Percentiles rank a stretch among this genome's conserved stretches.
phyloP scores from a whole-genome alignment of 768 basidiomycete genomes.

The Leucogyrophana mollusca region DNA sequence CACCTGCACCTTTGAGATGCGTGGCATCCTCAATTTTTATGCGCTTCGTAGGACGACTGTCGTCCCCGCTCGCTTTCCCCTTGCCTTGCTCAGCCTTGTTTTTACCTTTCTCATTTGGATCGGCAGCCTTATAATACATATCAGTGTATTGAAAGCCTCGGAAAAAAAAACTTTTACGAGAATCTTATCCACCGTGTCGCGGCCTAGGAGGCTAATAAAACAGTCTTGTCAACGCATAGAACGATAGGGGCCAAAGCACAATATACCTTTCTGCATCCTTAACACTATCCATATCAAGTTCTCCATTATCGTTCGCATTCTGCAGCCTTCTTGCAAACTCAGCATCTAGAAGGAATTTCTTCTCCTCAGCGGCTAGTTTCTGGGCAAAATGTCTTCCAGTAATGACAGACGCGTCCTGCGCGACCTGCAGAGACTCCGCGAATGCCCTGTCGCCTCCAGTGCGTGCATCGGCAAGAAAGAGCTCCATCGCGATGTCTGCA shows the following conservation, averaged over 20 bases:
- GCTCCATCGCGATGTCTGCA: slow-evolving; percentile 24
- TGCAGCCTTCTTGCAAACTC: slow-evolving; percentile 37
- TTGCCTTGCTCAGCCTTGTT: slow-evolving; percentile 14
- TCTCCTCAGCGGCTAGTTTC: slow-evolving; percentile 35
- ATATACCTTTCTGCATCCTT: slow-evolving; percentile 32
- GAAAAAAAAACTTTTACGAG: slow-evolving; percentile 14
- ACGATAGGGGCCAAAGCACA: not conserved
- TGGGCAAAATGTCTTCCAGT: slow-evolving; percentile 34
- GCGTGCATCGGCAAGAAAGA: slow-evolving; percentile 26
- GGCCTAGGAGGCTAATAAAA: slow-evolving; percentile 25
- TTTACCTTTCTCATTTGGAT: slow-evolving; percentile 30
- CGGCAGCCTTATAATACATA: slow-evolving; percentile 18
- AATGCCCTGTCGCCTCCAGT: slow-evolving; percentile 28
- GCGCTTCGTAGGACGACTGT: too few relatives aligned
- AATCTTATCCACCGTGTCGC: slow-evolving; percentile 22
- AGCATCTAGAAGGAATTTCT: slow-evolving; percentile 33
- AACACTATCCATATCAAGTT: slow-evolving; percentile 23
- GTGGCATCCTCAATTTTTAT: too few relatives aligned
- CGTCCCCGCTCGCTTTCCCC: too few relatives aligned
- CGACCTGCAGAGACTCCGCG: slow-evolving; percentile 31
- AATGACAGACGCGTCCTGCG: slow-evolving; percentile 20
- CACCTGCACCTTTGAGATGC: too few relatives aligned
- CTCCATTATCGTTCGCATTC: slow-evolving; percentile 24
- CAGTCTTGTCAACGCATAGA: not conserved
- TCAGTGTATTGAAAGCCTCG: not conserved